Evolutionary conservation across 805 yeast species (phyloP).

Genomic region (Diddensiella santjacobensis): DNA sequence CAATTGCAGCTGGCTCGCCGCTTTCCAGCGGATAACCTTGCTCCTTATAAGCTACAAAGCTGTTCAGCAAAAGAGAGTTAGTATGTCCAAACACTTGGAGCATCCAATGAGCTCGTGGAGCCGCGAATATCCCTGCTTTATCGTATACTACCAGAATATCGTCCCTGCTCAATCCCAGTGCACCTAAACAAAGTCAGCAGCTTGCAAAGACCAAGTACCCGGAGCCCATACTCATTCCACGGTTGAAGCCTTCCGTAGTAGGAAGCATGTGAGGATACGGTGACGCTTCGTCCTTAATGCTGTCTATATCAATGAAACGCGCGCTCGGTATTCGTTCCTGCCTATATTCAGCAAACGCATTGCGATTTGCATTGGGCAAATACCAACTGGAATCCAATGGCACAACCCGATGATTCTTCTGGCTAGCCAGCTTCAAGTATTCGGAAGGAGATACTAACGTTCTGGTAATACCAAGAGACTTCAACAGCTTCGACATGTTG

Average conservation of each 20-base stretch:
- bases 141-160: slow-evolving; percentile 81
- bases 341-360: slow-evolving; percentile 42
- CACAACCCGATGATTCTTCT: slow-evolving; percentile 4
- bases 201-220: slow-evolving; percentile 9
- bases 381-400: slow-evolving; percentile 90
- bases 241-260: slow-evolving; percentile 48
- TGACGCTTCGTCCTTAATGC: slow-evolving; percentile 53
- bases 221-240: slow-evolving; percentile 32
- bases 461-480: background rate
- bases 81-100: slow-evolving; percentile 70
- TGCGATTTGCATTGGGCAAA: slow-evolving; percentile 68
- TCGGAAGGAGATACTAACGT: background rate
- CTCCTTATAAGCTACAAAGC: slow-evolving; percentile 51
- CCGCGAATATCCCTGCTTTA: slow-evolving; percentile 75
- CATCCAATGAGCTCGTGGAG: slow-evolving; percentile 93
- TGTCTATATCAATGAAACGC: slow-evolving; percentile 75
- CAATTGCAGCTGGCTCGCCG: slow-evolving; percentile 20
- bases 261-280: slow-evolving; percentile 93
- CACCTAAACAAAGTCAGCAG: background rate
- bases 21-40: slow-evolving; percentile 47
- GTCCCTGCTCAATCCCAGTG: slow-evolving; percentile 32
- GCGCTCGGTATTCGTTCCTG: slow-evolving; percentile 68
- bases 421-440: background rate
- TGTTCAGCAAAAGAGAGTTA: slow-evolving; percentile 65
- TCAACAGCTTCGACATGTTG: background rate